These are phyloP conservation scores for Wickerhamomyces subpelliculosus DNA, from an alignment of 805 yeast species.

Conservation along the genomic window DNA sequence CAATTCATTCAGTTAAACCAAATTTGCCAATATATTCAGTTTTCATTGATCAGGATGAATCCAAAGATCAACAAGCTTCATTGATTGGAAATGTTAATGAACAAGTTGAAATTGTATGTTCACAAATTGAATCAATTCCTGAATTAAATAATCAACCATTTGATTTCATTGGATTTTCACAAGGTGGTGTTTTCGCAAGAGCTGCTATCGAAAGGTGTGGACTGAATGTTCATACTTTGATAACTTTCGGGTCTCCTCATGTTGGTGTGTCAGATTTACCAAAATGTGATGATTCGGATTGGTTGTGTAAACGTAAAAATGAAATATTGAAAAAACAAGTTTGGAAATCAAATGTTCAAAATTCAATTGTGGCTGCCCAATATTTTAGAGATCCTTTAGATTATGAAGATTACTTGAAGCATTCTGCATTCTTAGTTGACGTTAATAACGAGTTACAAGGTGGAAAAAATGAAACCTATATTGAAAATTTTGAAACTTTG, in stretches of 20 bases:
- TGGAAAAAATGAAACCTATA: conserved; percentile 32
- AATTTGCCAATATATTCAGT: conserved; percentile 47
- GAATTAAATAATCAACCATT: conserved; percentile 45
- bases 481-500: conserved; percentile 34
- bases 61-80: conserved; percentile 47
- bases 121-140: conserved; percentile 37
- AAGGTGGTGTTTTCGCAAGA: conserved; percentile 77
- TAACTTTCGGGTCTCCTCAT: conserved; percentile 81
- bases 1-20: conserved; percentile 41
- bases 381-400: conserved; percentile 59
- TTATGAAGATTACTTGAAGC: conserved; percentile 45
- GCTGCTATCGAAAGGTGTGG: conserved; percentile 56
- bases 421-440: conserved; percentile 55
- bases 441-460: conserved; percentile 52
- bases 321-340: conserved; percentile 49
- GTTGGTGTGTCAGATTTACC: conserved; percentile 70
- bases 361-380: conserved; percentile 60
- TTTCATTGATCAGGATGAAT: conserved; percentile 39
- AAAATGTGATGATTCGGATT: conserved; percentile 43
- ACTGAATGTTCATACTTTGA: conserved; percentile 39
- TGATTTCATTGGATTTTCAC: conserved; percentile 74
- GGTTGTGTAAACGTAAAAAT: conserved; percentile 55
- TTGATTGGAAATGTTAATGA: conserved; percentile 52
- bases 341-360: conserved; percentile 52
- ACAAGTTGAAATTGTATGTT: conserved; percentile 51